Evolutionary conservation across 1,284 basidiomycete genomes (phyloP).

Genomic region (Cryptococcus sp.): DNA sequence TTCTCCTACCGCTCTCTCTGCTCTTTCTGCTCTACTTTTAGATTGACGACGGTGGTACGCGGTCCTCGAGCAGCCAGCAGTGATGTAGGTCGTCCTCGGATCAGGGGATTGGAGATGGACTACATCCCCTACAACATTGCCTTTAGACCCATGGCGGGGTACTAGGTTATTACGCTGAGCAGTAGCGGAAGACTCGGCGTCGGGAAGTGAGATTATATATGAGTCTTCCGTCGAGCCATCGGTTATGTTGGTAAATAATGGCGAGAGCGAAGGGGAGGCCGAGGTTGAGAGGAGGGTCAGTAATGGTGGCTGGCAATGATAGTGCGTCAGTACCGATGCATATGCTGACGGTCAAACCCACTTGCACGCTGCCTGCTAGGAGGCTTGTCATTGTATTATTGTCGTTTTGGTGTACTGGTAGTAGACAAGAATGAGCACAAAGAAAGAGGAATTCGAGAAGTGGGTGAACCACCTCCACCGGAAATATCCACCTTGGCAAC

Average conservation of each 20-base stretch:
- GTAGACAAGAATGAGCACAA: background rate
- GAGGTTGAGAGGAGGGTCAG: constrained; percentile 79
- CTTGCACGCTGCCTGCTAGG: constrained; percentile 32
- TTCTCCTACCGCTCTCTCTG: background rate
- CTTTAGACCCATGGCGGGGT: constrained; percentile 3
- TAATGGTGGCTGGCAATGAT: constrained; percentile 60
- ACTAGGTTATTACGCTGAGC: background rate
- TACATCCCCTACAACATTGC: constrained; percentile 60
- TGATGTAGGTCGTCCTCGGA: constrained; percentile 67
- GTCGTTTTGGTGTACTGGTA: background rate
- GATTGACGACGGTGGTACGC: background rate
- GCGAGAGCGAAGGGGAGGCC: constrained; percentile 61
- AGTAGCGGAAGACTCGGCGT: constrained; percentile 48
- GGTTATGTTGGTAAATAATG: constrained; percentile 61
- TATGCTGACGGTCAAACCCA: constrained; percentile 6
- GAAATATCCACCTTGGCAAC: constrained; percentile 6
- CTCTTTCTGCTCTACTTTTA: background rate
- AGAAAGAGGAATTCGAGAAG: background rate
- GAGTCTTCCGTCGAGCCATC: constrained; percentile 63
- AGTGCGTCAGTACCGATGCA: background rate
- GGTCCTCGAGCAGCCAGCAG: constrained; percentile 54
- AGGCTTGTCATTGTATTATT: constrained; percentile 16
- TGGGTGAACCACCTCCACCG: constrained; percentile 13
- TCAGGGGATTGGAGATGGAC: constrained; percentile 82
- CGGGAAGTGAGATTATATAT: constrained; percentile 66